A percentile compares a stretch with the other conserved stretches of the same genome.
Conservation (phyloP, 495 filamentous ascomycete species). For the Patellaria atrata region DNA sequence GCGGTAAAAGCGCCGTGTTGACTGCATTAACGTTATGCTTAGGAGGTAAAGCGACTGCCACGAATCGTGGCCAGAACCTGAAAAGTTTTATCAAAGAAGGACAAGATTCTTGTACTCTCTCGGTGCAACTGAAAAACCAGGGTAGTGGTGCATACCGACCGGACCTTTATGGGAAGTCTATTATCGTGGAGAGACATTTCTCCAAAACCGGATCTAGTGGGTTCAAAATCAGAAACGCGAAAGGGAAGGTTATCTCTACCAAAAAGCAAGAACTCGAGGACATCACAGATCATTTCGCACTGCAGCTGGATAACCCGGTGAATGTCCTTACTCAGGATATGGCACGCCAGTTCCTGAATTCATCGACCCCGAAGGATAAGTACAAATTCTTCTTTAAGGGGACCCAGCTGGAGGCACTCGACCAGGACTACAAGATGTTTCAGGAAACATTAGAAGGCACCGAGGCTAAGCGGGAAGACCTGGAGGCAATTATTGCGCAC, state of each 20-base stretch:
- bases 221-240: conserved; percentile 72
- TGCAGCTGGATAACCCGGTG: conserved; percentile 95
- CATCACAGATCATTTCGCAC: conserved; percentile 78
- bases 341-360: conserved; percentile 83
- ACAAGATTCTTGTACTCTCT: conserved; percentile 46
- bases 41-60: conserved; percentile 84
- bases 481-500: conserved; percentile 34
- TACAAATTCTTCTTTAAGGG: conserved; percentile 97
- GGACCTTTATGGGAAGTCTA: conserved; percentile 71
- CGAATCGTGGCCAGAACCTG: conserved; percentile 85
- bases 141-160: conserved; percentile 70
- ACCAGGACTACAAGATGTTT: conserved; percentile 78
- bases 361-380: conserved; percentile 65
- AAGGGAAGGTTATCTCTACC: conserved; percentile 57
- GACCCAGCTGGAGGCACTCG: conserved; percentile 81
- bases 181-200: conserved; percentile 85
- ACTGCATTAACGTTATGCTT: conserved; percentile 89
- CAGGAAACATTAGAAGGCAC: conserved; percentile 54
- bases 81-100: conserved; percentile 91
- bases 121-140: conserved; percentile 80
- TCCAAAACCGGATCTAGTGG: conserved; percentile 57
- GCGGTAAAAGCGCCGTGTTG: conserved; percentile 96
- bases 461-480: conserved; percentile 40
- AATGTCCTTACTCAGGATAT: conserved; percentile 96
- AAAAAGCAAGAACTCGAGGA: conserved; percentile 85